Conservation (phyloP, 2,329 filamentous ascomycete species). For the Botrytis deweyae region DNA sequence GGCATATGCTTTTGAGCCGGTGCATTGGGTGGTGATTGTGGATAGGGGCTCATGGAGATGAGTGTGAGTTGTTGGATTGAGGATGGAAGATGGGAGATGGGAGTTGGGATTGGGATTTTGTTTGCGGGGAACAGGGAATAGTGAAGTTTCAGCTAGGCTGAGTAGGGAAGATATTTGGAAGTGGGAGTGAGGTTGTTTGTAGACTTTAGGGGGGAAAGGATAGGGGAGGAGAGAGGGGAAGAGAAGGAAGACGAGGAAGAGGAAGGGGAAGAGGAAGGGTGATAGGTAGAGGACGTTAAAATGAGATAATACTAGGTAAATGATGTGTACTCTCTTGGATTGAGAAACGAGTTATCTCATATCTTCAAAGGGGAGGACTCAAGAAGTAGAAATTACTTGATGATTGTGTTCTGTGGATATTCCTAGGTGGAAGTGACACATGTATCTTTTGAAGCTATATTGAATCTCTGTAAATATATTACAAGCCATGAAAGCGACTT, state of each 20-base stretch:
- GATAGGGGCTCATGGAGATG: background rate
- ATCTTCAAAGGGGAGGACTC: background rate
- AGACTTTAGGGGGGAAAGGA: background rate
- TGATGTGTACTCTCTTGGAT: background rate
- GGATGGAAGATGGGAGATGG: background rate
- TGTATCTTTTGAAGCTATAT: background rate
- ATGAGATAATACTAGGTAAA: background rate
- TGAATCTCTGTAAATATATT: background rate
- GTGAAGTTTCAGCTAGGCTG: background rate
- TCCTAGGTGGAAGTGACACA: no score
- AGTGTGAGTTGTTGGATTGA: background rate
- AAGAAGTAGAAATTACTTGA: background rate
- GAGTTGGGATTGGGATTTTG: background rate
- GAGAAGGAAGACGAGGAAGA: no score
- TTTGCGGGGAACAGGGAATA: background rate
- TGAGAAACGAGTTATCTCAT: background rate
- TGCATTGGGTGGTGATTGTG: background rate
- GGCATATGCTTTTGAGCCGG: background rate
- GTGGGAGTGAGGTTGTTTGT: background rate
- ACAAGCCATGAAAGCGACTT: background rate
- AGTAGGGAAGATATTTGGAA: background rate
- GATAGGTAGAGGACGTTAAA: background rate
- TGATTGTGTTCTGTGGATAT: background rate
- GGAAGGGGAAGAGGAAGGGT: background rate
- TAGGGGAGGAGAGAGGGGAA: background rate